These are phyloP conservation scores for Sporothrix phasma DNA, from an alignment of 2,329 filamentous ascomycete species.

Conservation along the genomic window DNA sequence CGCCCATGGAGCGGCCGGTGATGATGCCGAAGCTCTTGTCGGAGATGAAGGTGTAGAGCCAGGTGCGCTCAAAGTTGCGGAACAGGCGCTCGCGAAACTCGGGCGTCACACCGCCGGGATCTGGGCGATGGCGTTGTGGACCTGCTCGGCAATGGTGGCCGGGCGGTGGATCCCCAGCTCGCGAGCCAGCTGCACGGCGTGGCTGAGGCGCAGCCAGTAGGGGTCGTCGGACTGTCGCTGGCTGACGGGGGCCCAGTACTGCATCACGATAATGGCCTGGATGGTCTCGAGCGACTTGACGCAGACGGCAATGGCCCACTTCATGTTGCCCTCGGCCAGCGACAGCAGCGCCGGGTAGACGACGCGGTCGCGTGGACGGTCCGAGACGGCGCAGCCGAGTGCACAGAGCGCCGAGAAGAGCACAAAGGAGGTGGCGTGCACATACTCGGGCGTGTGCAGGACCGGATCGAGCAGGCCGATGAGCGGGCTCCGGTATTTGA, in stretches of 20 bases:
- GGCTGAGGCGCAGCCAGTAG: conserved; percentile 22
- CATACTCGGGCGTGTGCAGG: conserved; percentile 22
- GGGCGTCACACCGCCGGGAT: conserved; percentile 1
- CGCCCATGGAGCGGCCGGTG: conserved; percentile 18
- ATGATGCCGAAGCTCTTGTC: conserved; percentile 20
- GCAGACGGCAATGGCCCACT: conserved; percentile 22
- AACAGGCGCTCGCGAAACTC: conserved; percentile 18
- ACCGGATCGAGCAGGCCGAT: conserved; percentile 21
- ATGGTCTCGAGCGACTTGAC: conserved; percentile 22
- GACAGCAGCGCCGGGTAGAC: conserved; percentile 20
- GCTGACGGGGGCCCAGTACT: conserved; percentile 22
- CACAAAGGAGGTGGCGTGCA: conserved; percentile 21
- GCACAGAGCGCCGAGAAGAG: conserved; percentile 23
- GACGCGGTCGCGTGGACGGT: conserved; percentile 20
- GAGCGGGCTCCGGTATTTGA: conserved; percentile 21
- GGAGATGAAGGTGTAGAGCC: conserved; percentile 19
- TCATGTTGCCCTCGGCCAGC: conserved; percentile 21
- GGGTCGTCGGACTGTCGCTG: conserved; percentile 20
- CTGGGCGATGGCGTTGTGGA: conserved; percentile 14
- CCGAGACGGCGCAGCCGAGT: conserved; percentile 22
- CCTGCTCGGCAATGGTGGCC: conserved; percentile 18
- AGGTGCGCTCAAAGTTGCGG: conserved; percentile 19
- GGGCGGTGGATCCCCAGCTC: conserved; percentile 21
- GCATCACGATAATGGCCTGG: conserved; percentile 22
- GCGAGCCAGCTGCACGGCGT: conserved; percentile 21